These are phyloP conservation scores for Rubia peregrina DNA, from an alignment of 305 asterid genomes.

Conservation along the genomic window DNA sequence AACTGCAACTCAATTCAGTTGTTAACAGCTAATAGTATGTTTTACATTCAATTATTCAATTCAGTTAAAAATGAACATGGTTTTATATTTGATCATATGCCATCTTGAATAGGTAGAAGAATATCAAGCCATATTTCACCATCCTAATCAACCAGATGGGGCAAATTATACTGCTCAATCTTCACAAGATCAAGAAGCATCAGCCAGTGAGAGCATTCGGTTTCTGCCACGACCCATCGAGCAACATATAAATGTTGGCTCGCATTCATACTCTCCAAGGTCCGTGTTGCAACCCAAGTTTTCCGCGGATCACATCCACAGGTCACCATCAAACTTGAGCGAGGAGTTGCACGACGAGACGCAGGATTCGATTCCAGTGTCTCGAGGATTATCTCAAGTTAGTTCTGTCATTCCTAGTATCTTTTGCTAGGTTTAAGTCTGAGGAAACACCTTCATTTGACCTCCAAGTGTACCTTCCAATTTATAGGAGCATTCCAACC, in stretches of 20 bases:
- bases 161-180: conserved; percentile 9
- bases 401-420: background rate
- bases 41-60: too few species aligned
- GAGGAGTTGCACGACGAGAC: conserved; percentile 26
- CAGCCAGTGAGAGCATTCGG: conserved; percentile 11
- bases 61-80: background rate
- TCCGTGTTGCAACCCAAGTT: conserved; percentile 44
- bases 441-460: conserved; percentile 7
- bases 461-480: background rate
- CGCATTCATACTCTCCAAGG: conserved; percentile 35
- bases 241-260: conserved; percentile 25
- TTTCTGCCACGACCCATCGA: conserved; percentile 15
- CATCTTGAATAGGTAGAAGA: conserved; percentile 18
- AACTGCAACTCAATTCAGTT: too few species aligned
- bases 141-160: background rate
- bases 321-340: conserved; percentile 27
- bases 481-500: conserved; percentile 21
- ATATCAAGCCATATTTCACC: conserved; percentile 3
- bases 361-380: conserved; percentile 6
- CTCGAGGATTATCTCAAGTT: conserved; percentile 26
- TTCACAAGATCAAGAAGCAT: conserved; percentile 23
- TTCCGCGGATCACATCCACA: conserved; percentile 29
- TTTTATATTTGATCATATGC: background rate
- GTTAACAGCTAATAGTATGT: too few species aligned
- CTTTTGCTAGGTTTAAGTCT: background rate